Evolutionary conservation across 2,329 filamentous ascomycete species (phyloP).

Genomic region (Calonectria hawksworthii): DNA sequence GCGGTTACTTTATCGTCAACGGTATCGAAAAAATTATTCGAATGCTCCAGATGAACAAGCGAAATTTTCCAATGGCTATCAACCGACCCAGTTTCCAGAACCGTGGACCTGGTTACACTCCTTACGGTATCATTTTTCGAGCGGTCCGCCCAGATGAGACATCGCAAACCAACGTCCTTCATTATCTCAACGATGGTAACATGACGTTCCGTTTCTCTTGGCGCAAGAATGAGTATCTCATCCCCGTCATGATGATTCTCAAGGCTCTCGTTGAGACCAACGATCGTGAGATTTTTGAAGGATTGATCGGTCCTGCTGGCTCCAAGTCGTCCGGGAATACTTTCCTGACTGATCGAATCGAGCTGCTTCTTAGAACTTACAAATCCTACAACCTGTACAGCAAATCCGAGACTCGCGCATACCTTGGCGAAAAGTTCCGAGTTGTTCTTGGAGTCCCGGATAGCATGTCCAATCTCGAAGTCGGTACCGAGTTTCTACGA

Average conservation of each 20-base stretch:
- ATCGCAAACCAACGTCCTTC: constrained; percentile 95
- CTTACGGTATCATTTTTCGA: constrained; percentile 90
- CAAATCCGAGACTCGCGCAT: constrained; percentile 84
- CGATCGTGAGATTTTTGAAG: constrained; percentile 95
- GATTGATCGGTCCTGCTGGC: constrained; percentile 82
- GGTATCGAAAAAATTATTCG: constrained; percentile 97
- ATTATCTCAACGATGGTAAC: constrained; percentile 96
- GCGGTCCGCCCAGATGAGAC: constrained; percentile 97
- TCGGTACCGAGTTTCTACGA: constrained; percentile 90
- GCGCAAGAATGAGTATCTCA: constrained; percentile 97
- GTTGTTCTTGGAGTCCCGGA: constrained; percentile 87
- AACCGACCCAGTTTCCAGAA: constrained; percentile 90
- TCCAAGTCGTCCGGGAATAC: constrained; percentile 88
- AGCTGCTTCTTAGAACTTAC: constrained; percentile 92
- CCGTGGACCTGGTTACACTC: constrained; percentile 88
- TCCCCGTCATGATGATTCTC: constrained; percentile 95
- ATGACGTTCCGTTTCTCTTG: constrained; percentile 98
- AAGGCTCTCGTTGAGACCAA: constrained; percentile 97
- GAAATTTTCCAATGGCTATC: constrained; percentile 97
- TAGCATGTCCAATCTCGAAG: constrained; percentile 88
- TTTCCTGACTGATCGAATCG: constrained; percentile 94
- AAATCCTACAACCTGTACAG: constrained; percentile 90
- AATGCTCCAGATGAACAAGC: constrained; percentile 88
- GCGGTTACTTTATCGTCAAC: constrained; percentile 98
- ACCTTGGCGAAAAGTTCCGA: constrained; percentile 91